These are phyloP conservation scores for Mentha longifolia DNA, from an alignment of 257 asterid genomes.

Conservation along the genomic window DNA sequence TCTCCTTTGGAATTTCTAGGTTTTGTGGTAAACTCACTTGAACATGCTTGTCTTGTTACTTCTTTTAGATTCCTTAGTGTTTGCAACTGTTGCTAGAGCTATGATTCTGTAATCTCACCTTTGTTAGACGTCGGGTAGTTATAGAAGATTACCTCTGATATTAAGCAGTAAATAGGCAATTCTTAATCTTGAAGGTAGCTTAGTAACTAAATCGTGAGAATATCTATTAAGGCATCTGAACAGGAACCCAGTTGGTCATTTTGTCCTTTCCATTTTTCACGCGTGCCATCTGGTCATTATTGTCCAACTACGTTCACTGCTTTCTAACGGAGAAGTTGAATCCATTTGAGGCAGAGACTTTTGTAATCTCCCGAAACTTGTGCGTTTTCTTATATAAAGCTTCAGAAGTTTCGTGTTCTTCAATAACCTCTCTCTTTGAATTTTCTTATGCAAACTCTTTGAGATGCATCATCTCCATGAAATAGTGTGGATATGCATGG, in stretches of 20 bases:
- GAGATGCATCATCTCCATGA: neutral
- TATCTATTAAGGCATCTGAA: slow-evolving; percentile 9
- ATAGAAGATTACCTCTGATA: neutral
- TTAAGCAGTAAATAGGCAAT: slow-evolving; percentile 6
- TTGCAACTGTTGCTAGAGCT: slow-evolving; percentile 3
- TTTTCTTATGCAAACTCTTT: slow-evolving; percentile 6
- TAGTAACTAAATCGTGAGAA: slow-evolving; percentile 5
- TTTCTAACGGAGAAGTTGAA: slow-evolving; percentile 8
- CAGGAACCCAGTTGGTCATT: slow-evolving; percentile 4
- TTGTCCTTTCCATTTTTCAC: neutral
- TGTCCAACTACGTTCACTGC: slow-evolving; percentile 5
- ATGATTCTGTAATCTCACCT: slow-evolving; percentile 12
- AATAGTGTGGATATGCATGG: slow-evolving; percentile 6
- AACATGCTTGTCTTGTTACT: slow-evolving; percentile 10
- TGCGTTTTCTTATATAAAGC: slow-evolving; percentile 9
- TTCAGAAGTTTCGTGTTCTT: neutral
- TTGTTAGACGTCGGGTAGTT: slow-evolving; percentile 16
- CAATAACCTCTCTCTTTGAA: neutral
- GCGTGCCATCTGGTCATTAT: neutral
- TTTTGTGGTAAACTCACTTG: neutral
- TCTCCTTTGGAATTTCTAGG: neutral
- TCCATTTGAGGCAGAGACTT: neutral
- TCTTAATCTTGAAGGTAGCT: neutral
- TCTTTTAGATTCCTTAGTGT: slow-evolving; percentile 1
- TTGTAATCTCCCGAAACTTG: neutral